Evolutionary conservation across 2,329 filamentous ascomycete species (phyloP), one percentile per base, ranked within the genome.

Genomic region (Exserohilum turcica): DNA sequence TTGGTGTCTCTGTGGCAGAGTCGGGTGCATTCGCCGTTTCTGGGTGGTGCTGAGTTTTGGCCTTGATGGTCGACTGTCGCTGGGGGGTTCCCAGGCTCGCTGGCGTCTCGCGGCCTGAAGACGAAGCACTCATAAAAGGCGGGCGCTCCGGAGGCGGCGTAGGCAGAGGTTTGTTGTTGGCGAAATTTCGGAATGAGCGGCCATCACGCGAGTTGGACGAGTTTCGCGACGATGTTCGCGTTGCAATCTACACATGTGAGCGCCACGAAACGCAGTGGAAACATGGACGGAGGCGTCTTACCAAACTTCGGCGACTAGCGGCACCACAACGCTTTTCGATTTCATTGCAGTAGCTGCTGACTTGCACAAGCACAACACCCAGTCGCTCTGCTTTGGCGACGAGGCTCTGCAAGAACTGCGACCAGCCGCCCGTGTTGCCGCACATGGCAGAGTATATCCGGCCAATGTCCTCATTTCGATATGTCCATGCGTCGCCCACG

Each of bases 381-480:
- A 97, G 79, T 38, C 84, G 82, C 56, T 87, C 84, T 12, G 88
- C 87, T 67, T 88, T 91, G 18, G 83, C 83, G 69, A 91, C 87
- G 54, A 97, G 80, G 48, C 88, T 88, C 48, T 86, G 82, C 66
- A 96, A 87, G 6, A 91, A 91, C 51, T 87, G 86, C 52, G 87
- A 85, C 93, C 93, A 97, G 37, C 92, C 92, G 59, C 95, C 89
- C 7, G 92, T 88, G 64, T 97, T 97, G 29, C 91, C 90, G 67
- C 89, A 88, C 92, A 97, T 97, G 32, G 92, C 91, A 35, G 87
- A 84, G 64, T 90, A 94, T 16, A 96, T 91, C 40, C 90, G 86
- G 31, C 83, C 80, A 18, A 90, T 83, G 42, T 88, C 85, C 21
- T 77, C 74, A 13, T 82, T 77, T 45, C 81, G 76, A 50, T 85